Evolutionary conservation across 768 basidiomycete species (phyloP).

Genomic region (Phanerodontia chrysosporium): DNA sequence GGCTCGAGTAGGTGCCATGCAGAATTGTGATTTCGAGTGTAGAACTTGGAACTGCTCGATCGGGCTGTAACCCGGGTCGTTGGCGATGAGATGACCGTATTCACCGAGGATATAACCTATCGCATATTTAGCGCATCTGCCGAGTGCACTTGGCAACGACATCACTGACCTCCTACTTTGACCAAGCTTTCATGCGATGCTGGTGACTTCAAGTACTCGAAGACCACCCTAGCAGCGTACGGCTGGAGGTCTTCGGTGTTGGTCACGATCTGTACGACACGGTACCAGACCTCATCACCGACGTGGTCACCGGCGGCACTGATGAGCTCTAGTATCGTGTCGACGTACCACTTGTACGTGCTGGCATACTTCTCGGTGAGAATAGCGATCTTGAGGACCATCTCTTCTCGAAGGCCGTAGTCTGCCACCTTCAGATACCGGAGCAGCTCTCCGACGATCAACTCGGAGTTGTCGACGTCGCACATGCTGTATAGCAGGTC

Average conservation of each 20-base stretch:
- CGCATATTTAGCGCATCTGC: not conserved
- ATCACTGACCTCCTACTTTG: slow-evolving; percentile 81
- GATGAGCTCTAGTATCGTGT: slow-evolving; percentile 94
- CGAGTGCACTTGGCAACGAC: not conserved
- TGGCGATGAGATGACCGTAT: slow-evolving; percentile 96
- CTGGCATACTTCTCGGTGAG: slow-evolving; percentile 98
- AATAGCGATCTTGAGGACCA: slow-evolving; percentile 98
- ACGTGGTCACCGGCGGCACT: slow-evolving; percentile 97
- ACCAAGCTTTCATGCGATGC: slow-evolving; percentile 90
- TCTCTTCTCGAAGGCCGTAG: slow-evolving; percentile 93
- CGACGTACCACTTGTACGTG: slow-evolving; percentile 98
- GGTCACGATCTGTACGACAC: slow-evolving; percentile 96
- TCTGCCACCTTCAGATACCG: slow-evolving; percentile 95
- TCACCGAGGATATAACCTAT: slow-evolving; percentile 94
- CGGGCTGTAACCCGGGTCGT: slow-evolving; percentile 90
- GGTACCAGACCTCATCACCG: slow-evolving; percentile 99
- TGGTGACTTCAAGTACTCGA: slow-evolving; percentile 82
- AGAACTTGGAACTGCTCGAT: slow-evolving; percentile 90
- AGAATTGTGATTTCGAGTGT: slow-evolving; percentile 94
- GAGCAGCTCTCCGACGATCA: slow-evolving; percentile 92
- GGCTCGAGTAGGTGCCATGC: slow-evolving; percentile 86
- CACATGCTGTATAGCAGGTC: slow-evolving; percentile 99
- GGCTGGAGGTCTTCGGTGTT: slow-evolving; percentile 97
- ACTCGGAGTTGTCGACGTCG: slow-evolving; percentile 92
- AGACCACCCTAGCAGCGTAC: slow-evolving; percentile 91